A percentile compares a stretch with the other conserved stretches of the same genome.
Evolutionary conservation across 2,329 filamentous ascomycete species (phyloP).

Genomic region (Sporothrix pseudoabietina): DNA sequence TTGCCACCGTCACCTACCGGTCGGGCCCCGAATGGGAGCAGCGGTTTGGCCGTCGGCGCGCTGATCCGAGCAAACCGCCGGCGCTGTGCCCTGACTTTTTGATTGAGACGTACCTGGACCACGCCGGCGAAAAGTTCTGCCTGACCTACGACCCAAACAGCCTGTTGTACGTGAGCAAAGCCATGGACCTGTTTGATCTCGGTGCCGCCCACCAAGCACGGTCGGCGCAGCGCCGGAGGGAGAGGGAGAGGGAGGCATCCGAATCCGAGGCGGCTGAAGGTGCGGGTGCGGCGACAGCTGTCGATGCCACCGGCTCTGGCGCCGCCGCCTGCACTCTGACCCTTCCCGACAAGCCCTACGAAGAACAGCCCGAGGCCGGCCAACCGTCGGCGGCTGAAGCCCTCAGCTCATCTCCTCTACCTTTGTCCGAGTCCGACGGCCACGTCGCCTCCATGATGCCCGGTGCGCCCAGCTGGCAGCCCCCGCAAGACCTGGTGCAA

Average conservation of each 20-base stretch:
- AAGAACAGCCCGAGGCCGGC: slow-evolving; percentile 62
- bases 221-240: slow-evolving; percentile 62
- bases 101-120: slow-evolving; percentile 97
- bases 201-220: slow-evolving; percentile 69
- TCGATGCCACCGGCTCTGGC: background rate
- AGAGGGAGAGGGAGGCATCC: slow-evolving; percentile 45
- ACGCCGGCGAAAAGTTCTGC: slow-evolving; percentile 97
- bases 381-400: slow-evolving; percentile 45
- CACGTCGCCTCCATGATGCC: slow-evolving; percentile 24
- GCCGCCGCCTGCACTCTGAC: slow-evolving; percentile 68
- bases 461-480: slow-evolving; percentile 49
- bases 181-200: slow-evolving; percentile 97
- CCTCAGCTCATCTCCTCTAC: slow-evolving; percentile 32
- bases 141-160: slow-evolving; percentile 96
- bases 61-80: slow-evolving; percentile 82
- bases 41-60: slow-evolving; percentile 83
- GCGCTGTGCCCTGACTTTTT: slow-evolving; percentile 96
- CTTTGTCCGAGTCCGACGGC: slow-evolving; percentile 37
- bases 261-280: background rate
- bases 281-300: background rate
- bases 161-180: slow-evolving; percentile 93
- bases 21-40: slow-evolving; percentile 98
- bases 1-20: slow-evolving; percentile 95
- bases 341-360: slow-evolving; percentile 79
- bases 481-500: slow-evolving; percentile 76